phyloP scores from a whole-genome alignment of 805 yeast species.

The Yarrowia deformans region DNA sequence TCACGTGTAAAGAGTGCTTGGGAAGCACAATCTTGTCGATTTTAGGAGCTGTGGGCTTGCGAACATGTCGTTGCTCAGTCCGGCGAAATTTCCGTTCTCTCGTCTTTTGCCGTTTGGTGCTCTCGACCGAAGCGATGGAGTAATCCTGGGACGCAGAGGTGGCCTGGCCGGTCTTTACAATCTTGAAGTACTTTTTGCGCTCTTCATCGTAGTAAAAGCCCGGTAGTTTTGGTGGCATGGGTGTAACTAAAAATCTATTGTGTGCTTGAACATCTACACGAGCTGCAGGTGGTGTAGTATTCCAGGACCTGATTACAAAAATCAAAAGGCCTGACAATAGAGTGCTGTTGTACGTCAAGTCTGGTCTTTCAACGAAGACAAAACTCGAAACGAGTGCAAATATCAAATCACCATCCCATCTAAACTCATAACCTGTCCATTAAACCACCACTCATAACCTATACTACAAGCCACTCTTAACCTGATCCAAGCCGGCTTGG shows the following conservation, averaged over 20 bases:
- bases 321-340: no score
- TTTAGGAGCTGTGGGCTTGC: conserved; percentile 18
- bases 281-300: no score
- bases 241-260: background rate
- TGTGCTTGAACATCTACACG: no score
- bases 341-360: no score
- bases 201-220: conserved; percentile 44
- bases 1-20: conserved; percentile 24
- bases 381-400: no score
- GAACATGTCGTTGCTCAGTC: conserved; percentile 27
- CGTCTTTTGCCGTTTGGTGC: conserved; percentile 40
- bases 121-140: conserved; percentile 43
- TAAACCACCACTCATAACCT: no score
- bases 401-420: no score
- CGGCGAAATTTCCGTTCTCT: conserved; percentile 29
- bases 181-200: conserved; percentile 45
- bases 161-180: conserved; percentile 44
- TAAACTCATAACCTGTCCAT: no score
- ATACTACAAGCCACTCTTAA: background rate
- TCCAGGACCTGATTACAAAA: no score
- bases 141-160: conserved; percentile 43
- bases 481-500: background rate
- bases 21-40: conserved; percentile 38
- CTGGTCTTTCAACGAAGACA: no score
- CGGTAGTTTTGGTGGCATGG: conserved; percentile 42